Evolutionary conservation across 306 rosid species (phyloP).

Genomic region (Acacia melanoxylon): DNA sequence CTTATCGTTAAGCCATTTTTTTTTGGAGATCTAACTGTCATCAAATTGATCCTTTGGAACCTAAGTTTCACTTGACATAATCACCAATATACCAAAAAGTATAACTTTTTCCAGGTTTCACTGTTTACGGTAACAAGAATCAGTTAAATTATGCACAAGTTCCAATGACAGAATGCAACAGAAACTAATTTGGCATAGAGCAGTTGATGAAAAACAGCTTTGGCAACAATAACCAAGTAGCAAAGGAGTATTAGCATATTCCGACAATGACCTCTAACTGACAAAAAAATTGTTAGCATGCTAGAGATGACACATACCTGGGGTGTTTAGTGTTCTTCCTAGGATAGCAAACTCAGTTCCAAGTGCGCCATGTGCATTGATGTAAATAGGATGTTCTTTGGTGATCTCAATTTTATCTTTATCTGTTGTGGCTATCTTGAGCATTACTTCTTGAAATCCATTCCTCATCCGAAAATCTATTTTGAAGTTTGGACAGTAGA

Average conservation of each 20-base stretch:
- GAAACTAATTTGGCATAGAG: background rate
- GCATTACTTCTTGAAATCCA: slow-evolving; percentile 71
- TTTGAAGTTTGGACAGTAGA: slow-evolving; percentile 54
- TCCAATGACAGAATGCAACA: background rate
- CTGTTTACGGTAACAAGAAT: background rate
- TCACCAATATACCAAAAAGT: slow-evolving; percentile 2
- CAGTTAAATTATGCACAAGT: background rate
- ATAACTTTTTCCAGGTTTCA: background rate
- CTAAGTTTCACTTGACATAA: background rate
- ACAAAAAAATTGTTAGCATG: slow-evolving; percentile 2
- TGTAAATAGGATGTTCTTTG: slow-evolving; percentile 58
- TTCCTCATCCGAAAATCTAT: slow-evolving; percentile 54
- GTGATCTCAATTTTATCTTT: slow-evolving; percentile 58
- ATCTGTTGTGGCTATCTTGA: slow-evolving; percentile 47
- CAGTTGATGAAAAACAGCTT: background rate
- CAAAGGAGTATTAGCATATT: background rate
- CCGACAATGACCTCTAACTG: background rate
- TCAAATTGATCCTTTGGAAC: background rate
- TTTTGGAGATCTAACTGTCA: background rate
- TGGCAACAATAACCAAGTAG: background rate
- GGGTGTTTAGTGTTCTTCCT: slow-evolving; percentile 68
- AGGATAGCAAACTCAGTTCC: slow-evolving; percentile 64
- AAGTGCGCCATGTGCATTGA: slow-evolving; percentile 71
- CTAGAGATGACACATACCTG: slow-evolving; percentile 49
- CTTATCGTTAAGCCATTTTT: background rate